These are phyloP conservation scores for Metarhizium robertsii DNA, from an alignment of 2,329 filamentous ascomycete genomes.

Conservation along the genomic window DNA sequence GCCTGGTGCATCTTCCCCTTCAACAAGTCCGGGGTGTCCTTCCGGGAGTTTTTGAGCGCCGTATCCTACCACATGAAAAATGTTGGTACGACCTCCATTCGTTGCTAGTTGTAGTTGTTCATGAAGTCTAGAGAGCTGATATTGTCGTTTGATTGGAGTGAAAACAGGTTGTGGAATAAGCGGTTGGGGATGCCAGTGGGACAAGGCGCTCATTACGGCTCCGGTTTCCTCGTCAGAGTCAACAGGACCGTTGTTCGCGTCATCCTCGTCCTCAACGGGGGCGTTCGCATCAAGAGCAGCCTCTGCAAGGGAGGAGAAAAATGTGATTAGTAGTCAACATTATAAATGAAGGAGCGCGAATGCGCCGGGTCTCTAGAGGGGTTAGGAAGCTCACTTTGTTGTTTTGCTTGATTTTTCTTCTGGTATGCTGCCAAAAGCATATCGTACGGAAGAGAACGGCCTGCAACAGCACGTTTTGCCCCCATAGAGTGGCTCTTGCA, in stretches of 20 bases:
- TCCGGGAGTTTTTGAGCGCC: slow-evolving; percentile 46
- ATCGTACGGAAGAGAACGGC: slow-evolving; percentile 81
- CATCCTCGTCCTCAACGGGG: slow-evolving; percentile 76
- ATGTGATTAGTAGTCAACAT: not conserved
- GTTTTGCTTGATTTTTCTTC: slow-evolving; percentile 98
- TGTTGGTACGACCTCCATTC: slow-evolving; percentile 55
- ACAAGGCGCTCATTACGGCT: slow-evolving; percentile 73
- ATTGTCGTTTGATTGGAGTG: slow-evolving; percentile 52
- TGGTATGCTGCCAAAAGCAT: slow-evolving; percentile 83
- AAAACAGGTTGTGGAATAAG: slow-evolving; percentile 58
- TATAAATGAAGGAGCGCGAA: too few species aligned
- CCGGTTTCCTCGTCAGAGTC: slow-evolving; percentile 94
- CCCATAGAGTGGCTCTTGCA: slow-evolving; percentile 97
- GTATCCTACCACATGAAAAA: slow-evolving; percentile 50
- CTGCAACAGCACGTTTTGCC: slow-evolving; percentile 79
- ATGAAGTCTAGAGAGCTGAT: slow-evolving; percentile 52
- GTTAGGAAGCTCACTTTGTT: slow-evolving; percentile 63
- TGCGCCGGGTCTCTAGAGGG: not conserved
- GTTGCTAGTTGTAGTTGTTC: slow-evolving; percentile 59
- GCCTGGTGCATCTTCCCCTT: slow-evolving; percentile 48
- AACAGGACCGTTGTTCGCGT: slow-evolving; percentile 68
- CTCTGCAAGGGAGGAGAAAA: slow-evolving; percentile 42
- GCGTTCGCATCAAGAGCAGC: slow-evolving; percentile 92
- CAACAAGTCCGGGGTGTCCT: slow-evolving; percentile 34
- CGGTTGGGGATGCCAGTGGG: slow-evolving; percentile 69